Evolutionary conservation across 2,329 filamentous ascomycete species (phyloP).

Genomic region (Aureobasidium subglaciale): DNA sequence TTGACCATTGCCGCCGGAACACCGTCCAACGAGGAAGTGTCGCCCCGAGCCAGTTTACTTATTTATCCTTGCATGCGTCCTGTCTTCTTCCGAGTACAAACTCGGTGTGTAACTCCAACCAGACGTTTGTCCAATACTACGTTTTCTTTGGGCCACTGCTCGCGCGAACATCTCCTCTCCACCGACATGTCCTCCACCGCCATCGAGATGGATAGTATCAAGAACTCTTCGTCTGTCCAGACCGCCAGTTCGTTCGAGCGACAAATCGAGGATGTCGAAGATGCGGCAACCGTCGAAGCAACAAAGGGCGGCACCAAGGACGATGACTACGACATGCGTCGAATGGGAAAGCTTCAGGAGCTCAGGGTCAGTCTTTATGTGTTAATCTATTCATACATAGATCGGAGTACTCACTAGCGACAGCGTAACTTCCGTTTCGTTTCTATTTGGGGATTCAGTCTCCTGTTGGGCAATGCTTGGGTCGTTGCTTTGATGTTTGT

Average conservation of each 20-base stretch:
- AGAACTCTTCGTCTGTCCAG: conserved; percentile 16
- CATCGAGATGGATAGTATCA: conserved; percentile 14
- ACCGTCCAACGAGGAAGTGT: not conserved
- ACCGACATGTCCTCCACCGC: conserved; percentile 12
- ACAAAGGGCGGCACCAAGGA: conserved; percentile 18
- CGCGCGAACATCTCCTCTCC: conserved; percentile 1
- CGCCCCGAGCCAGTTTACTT: not conserved
- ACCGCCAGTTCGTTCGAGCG: conserved; percentile 10
- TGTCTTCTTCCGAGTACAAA: conserved; percentile 15
- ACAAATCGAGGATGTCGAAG: conserved; percentile 1
- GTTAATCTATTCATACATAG: not conserved
- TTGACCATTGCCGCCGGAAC: not conserved
- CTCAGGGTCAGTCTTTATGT: conserved; percentile 12
- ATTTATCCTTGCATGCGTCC: conserved; percentile 16
- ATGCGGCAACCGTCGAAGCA: conserved; percentile 13
- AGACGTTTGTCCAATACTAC: conserved; percentile 8
- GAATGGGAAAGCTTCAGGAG: conserved; percentile 23
- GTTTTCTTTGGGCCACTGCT: conserved; percentile 6
- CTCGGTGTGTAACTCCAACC: conserved; percentile 12
- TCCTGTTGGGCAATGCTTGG: conserved; percentile 12
- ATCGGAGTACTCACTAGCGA: not conserved
- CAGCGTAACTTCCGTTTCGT: conserved; percentile 16
- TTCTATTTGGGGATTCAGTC: conserved; percentile 14
- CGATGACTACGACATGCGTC: conserved; percentile 21
- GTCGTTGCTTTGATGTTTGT: conserved; percentile 12